Conservation (phyloP, 768 basidiomycete species). For the Phaffia australis region DNA sequence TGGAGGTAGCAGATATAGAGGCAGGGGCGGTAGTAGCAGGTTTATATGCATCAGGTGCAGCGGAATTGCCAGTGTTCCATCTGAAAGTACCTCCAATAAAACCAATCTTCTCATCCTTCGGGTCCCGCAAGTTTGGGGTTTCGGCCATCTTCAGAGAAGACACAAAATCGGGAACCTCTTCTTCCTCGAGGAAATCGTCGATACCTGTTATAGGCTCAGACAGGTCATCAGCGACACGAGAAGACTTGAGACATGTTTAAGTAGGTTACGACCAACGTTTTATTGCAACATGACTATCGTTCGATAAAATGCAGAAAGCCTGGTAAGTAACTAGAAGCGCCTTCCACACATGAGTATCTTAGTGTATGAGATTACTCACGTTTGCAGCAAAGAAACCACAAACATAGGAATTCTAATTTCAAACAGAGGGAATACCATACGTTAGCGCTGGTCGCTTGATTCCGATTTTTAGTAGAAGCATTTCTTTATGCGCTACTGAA, state of each 20-base stretch:
- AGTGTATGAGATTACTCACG: conserved; percentile 27
- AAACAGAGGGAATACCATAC: not conserved
- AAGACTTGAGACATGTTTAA: no score
- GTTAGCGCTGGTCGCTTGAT: no score
- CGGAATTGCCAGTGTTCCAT: conserved; percentile 44
- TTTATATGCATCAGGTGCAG: not conserved
- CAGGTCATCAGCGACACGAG: no score
- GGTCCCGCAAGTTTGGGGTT: conserved; percentile 27
- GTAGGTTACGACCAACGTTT: no score
- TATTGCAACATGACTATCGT: no score
- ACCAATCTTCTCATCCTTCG: conserved; percentile 45
- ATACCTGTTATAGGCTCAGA: not conserved
- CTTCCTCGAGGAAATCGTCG: conserved; percentile 53
- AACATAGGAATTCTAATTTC: conserved; percentile 40
- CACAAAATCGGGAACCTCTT: conserved; percentile 63
- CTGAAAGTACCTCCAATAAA: conserved; percentile 52
- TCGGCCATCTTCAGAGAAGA: conserved; percentile 48
- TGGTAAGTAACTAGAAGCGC: no score
- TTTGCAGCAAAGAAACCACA: conserved; percentile 64
- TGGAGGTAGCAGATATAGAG: conserved; percentile 28
- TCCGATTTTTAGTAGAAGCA: no score
- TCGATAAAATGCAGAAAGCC: no score
- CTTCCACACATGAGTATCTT: no score
- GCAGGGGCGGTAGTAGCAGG: not conserved
- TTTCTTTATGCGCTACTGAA: no score